phyloP scores from a whole-genome alignment of 139 green algal genomes.

The Chlamydomonas incerta region DNA sequence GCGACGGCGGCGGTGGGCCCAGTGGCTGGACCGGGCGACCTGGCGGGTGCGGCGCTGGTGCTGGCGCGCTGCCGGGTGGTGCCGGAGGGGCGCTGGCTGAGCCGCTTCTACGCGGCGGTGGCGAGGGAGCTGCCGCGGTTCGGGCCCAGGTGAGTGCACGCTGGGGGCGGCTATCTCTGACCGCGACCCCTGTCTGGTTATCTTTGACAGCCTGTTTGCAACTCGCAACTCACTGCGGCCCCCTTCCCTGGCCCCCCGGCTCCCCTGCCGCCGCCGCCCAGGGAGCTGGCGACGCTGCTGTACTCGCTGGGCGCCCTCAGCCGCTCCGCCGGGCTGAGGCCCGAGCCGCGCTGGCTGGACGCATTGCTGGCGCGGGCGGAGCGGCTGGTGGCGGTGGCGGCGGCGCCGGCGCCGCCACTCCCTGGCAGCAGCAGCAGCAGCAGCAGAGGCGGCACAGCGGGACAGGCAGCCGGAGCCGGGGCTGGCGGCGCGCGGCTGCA shows the following conservation, averaged over 20 bases:
- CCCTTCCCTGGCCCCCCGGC: too few relatives aligned
- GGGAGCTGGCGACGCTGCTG: constrained; percentile 32
- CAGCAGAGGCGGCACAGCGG: too few relatives aligned
- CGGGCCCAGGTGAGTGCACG: constrained; percentile 30
- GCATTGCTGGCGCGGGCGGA: neutral
- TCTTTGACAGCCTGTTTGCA: too few relatives aligned
- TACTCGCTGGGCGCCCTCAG: neutral
- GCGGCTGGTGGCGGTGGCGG: neutral
- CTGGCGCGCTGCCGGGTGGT: constrained; percentile 15
- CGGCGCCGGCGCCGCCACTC: neutral
- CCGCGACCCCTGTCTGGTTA: too few relatives aligned
- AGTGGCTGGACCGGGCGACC: neutral
- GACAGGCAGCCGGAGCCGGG: neutral
- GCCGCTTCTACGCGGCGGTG: neutral
- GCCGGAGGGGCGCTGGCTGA: constrained; percentile 16
- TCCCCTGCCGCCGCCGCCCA: too few relatives aligned
- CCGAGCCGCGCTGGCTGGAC: constrained; percentile 15
- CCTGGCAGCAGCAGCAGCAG: neutral
- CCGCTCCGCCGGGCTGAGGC: neutral
- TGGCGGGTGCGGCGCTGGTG: constrained; percentile 26
- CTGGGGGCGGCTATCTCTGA: too few relatives aligned
- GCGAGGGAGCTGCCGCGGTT: constrained; percentile 1
- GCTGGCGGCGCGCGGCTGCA: neutral
- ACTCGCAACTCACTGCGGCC: too few relatives aligned
- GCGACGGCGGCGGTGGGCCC: neutral